Percentiles rank a stretch among this genome's conserved stretches.
These are phyloP conservation scores for Penicillium sp. DNA, from an alignment of 2,329 filamentous ascomycete species.

Conservation along the genomic window DNA sequence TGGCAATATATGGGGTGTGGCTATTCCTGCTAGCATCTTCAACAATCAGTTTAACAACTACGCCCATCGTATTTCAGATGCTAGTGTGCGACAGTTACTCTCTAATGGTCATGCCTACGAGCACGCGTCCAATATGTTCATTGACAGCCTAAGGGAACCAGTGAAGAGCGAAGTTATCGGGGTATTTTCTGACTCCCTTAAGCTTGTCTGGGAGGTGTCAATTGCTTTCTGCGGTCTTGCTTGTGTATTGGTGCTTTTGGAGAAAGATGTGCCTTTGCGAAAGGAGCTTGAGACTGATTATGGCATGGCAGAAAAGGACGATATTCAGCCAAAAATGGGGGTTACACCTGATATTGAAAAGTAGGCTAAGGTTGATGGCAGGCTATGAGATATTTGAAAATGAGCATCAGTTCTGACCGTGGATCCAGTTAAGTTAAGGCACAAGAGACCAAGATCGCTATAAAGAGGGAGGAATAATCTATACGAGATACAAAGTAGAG, in stretches of 20 bases:
- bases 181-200: neutral
- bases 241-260: neutral
- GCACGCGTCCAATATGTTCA: neutral
- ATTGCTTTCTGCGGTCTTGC: constrained; percentile 2
- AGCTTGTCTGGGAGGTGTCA: neutral
- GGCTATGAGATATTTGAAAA: too few species aligned
- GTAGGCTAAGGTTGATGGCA: neutral
- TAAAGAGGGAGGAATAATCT: too few species aligned
- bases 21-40: neutral
- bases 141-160: neutral
- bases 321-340: neutral
- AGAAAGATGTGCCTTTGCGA: neutral
- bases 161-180: neutral
- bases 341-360: neutral
- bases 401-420: too few species aligned
- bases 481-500: too few species aligned
- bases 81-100: neutral
- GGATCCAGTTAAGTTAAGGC: too few species aligned
- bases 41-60: neutral
- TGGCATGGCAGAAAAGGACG: neutral
- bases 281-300: constrained; percentile 2
- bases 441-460: too few species aligned
- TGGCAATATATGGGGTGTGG: constrained; percentile 23
- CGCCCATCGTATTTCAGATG: neutral
- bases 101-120: neutral